phyloP scores from a whole-genome alignment of 1,139 yeast genomes.

The Hyphopichia wangnamkhiaoensis region DNA sequence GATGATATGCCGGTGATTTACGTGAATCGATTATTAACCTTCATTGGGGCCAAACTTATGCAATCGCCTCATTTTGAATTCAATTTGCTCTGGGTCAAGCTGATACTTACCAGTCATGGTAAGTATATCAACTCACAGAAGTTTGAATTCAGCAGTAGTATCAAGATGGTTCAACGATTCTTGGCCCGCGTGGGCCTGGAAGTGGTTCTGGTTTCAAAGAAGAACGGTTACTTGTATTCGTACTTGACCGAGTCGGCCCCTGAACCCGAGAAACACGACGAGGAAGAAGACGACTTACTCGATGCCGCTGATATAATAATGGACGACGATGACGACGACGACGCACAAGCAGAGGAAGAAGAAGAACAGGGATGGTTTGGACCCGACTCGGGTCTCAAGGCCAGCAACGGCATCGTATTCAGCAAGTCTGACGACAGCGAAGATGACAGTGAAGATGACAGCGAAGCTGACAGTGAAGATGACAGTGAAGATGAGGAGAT shows the following conservation, averaged over 20 bases:
- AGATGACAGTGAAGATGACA: conserved; percentile 7
- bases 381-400: conserved; percentile 11
- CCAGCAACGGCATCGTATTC: conserved; percentile 8
- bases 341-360: conserved; percentile 16
- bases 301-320: conserved; percentile 17
- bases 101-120: conserved; percentile 73
- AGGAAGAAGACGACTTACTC: conserved; percentile 17
- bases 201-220: conserved; percentile 54
- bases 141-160: conserved; percentile 63
- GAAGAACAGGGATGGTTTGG: conserved; percentile 21
- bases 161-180: conserved; percentile 76
- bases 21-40: conserved; percentile 63
- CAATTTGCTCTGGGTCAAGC: conserved; percentile 77
- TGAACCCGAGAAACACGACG: conserved; percentile 17
- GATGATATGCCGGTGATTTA: conserved; percentile 76
- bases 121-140: conserved; percentile 64
- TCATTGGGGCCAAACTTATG: conserved; percentile 64
- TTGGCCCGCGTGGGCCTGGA: conserved; percentile 76
- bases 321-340: conserved; percentile 18
- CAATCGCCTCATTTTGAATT: conserved; percentile 80
- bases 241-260: conserved; percentile 32
- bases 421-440: conserved; percentile 10
- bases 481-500: conserved; percentile 9
- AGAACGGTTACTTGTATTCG: conserved; percentile 54
- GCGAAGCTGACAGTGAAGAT: background rate